Percentiles rank a stretch among this genome's conserved stretches.
phyloP scores from a whole-genome alignment of 768 basidiomycete genomes.

The Leccinellum albellum region DNA sequence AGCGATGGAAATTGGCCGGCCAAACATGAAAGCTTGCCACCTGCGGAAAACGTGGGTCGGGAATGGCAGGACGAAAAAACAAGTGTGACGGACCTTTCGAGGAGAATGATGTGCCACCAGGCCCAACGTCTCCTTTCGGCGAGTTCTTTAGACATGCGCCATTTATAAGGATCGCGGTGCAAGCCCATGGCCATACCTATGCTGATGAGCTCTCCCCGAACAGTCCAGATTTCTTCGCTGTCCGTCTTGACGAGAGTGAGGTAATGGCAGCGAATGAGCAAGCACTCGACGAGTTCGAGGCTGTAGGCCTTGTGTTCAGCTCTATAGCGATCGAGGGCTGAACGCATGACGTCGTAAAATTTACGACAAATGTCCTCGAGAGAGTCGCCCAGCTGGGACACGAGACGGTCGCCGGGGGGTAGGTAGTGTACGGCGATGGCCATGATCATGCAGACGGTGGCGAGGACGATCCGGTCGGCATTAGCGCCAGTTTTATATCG shows the following conservation, averaged over 20 bases:
- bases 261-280: constrained; percentile 69
- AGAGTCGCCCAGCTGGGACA: constrained; percentile 48
- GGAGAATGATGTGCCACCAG: constrained; percentile 84
- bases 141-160: constrained; percentile 62
- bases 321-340: constrained; percentile 58
- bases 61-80: neutral
- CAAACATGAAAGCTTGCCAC: constrained; percentile 89
- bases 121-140: constrained; percentile 83
- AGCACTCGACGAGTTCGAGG: constrained; percentile 72
- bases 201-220: constrained; percentile 68
- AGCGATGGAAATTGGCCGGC: constrained; percentile 68
- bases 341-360: constrained; percentile 67
- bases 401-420: constrained; percentile 58
- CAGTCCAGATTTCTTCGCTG: constrained; percentile 77
- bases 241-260: constrained; percentile 70
- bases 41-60: constrained; percentile 34
- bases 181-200: constrained; percentile 81
- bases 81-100: constrained; percentile 59
- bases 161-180: constrained; percentile 81
- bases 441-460: constrained; percentile 72
- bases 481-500: constrained; percentile 66
- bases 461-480: constrained; percentile 65
- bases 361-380: constrained; percentile 60
- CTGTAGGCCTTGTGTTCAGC: constrained; percentile 58
- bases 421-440: constrained; percentile 71